Conservation (phyloP, 176 grass and related monocot genomes). For the Leersia perrieri region DNA sequence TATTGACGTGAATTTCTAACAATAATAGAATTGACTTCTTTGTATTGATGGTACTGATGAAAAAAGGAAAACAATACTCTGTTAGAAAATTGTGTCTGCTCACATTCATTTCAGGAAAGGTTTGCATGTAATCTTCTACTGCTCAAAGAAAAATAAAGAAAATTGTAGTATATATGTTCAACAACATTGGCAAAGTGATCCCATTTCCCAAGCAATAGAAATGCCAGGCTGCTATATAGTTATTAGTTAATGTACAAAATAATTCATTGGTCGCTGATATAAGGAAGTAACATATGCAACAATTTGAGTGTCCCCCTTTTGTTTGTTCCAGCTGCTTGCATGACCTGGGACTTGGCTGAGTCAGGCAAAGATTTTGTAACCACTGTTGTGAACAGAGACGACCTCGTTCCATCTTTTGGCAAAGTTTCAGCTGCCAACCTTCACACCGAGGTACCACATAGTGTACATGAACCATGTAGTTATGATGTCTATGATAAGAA, state of each 20-base stretch:
- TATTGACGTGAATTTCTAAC: neutral
- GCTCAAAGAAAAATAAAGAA: neutral
- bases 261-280: constrained; percentile 18
- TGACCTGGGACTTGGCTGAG: constrained; percentile 71
- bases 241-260: neutral
- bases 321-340: constrained; percentile 52
- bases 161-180: neutral
- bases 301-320: neutral
- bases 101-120: too few relatives aligned
- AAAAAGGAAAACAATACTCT: neutral
- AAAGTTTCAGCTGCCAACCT: constrained; percentile 38
- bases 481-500: neutral
- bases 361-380: constrained; percentile 55
- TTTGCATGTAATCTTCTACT: neutral
- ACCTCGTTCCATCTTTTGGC: constrained; percentile 52
- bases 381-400: constrained; percentile 51
- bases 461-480: neutral
- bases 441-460: constrained; percentile 35
- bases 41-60: neutral
- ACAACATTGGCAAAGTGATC: neutral
- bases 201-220: neutral
- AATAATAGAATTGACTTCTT: neutral
- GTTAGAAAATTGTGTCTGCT: too few relatives aligned
- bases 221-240: neutral
- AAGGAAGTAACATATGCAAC: neutral